These are phyloP conservation scores for Aspergillus pseudoglaucus DNA, from an alignment of 2,329 filamentous ascomycete genomes.

Conservation along the genomic window DNA sequence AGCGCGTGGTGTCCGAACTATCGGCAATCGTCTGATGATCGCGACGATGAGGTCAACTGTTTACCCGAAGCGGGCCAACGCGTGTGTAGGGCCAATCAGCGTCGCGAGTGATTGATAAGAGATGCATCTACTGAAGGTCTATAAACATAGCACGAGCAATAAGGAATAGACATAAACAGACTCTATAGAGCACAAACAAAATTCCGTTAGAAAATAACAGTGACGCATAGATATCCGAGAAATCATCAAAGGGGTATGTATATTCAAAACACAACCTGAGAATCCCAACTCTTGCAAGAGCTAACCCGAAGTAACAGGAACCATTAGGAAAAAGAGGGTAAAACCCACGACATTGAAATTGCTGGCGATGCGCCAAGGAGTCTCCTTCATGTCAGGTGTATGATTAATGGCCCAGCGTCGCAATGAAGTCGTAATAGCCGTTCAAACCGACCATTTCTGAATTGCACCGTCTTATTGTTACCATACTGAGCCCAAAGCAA, in stretches of 20 bases:
- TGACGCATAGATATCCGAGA: constrained; percentile 26
- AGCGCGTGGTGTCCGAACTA: background rate
- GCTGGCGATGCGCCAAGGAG: no score
- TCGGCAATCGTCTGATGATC: background rate
- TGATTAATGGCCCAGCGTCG: no score
- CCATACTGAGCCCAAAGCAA: constrained; percentile 23
- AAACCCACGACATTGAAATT: no score
- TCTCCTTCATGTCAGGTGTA: no score
- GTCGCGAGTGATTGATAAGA: background rate
- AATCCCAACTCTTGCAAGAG: no score
- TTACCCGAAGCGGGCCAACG: constrained; percentile 4
- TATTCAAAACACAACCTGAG: constrained; percentile 12
- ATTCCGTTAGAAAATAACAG: constrained; percentile 11
- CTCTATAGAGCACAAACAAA: background rate
- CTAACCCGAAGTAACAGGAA: no score
- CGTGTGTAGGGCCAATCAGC: constrained; percentile 1
- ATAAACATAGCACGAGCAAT: background rate
- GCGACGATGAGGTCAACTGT: constrained; percentile 1
- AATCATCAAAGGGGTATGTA: constrained; percentile 27
- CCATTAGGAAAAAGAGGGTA: no score
- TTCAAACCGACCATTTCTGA: no score
- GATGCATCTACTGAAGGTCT: background rate
- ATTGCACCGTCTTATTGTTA: background rate
- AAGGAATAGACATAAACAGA: background rate
- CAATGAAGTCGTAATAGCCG: no score